phyloP scores from a whole-genome alignment of 495 filamentous ascomycete genomes.

The Trichocladium uniseriatum region DNA sequence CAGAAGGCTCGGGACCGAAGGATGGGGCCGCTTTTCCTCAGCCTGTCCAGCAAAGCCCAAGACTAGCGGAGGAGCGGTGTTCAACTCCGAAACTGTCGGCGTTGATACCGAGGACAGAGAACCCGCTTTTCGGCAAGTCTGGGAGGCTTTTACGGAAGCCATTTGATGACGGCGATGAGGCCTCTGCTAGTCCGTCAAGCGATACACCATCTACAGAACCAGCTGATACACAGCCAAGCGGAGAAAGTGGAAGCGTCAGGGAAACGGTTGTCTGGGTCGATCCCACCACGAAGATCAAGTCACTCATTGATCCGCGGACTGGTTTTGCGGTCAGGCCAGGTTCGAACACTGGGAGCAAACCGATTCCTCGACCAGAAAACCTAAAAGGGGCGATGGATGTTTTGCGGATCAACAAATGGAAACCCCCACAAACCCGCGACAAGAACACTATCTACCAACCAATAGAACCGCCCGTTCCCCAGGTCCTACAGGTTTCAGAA shows the following conservation, averaged over 20 bases:
- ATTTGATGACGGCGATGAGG: conserved; percentile 26
- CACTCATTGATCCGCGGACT: conserved; percentile 30
- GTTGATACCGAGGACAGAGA: background rate
- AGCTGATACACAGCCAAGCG: background rate
- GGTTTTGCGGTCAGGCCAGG: conserved; percentile 19
- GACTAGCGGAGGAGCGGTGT: background rate
- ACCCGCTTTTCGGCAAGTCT: conserved; percentile 22
- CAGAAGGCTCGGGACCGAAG: background rate
- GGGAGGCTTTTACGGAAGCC: conserved; percentile 31
- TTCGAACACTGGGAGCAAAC: background rate
- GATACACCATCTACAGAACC: too few species aligned
- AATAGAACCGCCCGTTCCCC: conserved; percentile 31
- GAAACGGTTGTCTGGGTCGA: conserved; percentile 56
- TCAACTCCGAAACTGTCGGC: conserved; percentile 7
- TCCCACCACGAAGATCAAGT: conserved; percentile 49
- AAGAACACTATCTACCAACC: conserved; percentile 26
- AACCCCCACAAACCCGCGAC: conserved; percentile 24
- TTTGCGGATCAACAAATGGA: conserved; percentile 6
- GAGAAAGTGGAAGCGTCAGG: background rate
- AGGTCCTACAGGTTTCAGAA: conserved; percentile 19
- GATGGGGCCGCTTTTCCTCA: background rate
- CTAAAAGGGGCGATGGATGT: background rate
- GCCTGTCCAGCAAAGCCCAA: background rate
- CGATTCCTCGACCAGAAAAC: background rate
- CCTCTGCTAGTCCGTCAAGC: background rate